Conservation (phyloP, 2,329 filamentous ascomycete genomes). For the Aureobasidium musti region DNA sequence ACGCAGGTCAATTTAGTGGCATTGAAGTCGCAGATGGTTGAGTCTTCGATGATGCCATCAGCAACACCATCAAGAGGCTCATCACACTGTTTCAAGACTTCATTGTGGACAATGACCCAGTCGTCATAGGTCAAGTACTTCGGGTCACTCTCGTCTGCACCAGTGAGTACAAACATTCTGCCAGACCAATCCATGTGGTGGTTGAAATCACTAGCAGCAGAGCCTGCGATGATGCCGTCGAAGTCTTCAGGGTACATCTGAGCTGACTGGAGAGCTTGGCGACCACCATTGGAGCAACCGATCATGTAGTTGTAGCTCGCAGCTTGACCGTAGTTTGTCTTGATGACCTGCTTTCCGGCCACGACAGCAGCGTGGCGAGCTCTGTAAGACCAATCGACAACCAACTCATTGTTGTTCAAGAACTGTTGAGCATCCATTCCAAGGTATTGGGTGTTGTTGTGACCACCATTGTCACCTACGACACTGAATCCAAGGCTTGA, state of each 20-base stretch:
- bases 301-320: conserved; percentile 55
- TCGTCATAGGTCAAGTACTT: conserved; percentile 45
- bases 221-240: conserved; percentile 57
- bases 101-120: conserved; percentile 49
- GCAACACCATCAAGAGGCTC: conserved; percentile 50
- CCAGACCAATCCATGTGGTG: conserved; percentile 50
- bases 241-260: conserved; percentile 60
- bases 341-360: conserved; percentile 40
- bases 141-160: conserved; percentile 43
- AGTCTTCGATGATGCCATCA: conserved; percentile 54
- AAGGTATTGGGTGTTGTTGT: conserved; percentile 19
- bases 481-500: conserved; percentile 40
- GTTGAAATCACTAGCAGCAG: conserved; percentile 49
- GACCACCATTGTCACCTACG: conserved; percentile 42
- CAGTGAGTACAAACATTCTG: conserved; percentile 47
- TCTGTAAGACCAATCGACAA: conserved; percentile 41
- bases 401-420: conserved; percentile 38
- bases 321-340: conserved; percentile 44
- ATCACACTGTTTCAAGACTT: conserved; percentile 55
- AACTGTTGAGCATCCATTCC: conserved; percentile 37
- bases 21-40: conserved; percentile 48
- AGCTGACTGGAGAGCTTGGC: conserved; percentile 59
- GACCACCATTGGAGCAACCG: conserved; percentile 62
- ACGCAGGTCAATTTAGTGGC: conserved; percentile 46
- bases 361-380: conserved; percentile 40